Evolutionary conservation across 148 eudicot species (phyloP).

Genomic region (Diospyros kaki): DNA sequence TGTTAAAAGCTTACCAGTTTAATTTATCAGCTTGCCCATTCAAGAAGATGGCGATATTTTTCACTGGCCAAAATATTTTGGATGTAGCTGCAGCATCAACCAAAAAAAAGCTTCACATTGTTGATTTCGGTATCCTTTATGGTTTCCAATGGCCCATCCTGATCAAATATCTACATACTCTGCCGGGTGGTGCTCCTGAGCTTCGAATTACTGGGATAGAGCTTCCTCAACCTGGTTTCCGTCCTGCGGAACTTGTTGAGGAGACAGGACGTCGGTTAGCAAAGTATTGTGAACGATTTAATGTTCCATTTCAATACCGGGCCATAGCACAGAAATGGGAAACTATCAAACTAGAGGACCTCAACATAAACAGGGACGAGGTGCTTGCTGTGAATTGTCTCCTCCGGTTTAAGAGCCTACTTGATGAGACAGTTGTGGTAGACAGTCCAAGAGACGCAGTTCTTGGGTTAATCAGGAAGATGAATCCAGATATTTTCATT

Average conservation of each 20-base stretch:
- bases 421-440: conserved; percentile 35
- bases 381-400: conserved; percentile 31
- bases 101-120: conserved; percentile 25
- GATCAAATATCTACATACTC: conserved; percentile 22
- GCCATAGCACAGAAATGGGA: conserved; percentile 45
- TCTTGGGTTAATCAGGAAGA: conserved; percentile 29
- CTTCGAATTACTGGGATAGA: conserved; percentile 44
- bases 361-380: conserved; percentile 31
- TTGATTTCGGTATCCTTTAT: conserved; percentile 39
- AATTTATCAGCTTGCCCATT: conserved; percentile 31
- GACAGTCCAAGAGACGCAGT: conserved; percentile 39
- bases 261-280: conserved; percentile 40
- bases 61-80: conserved; percentile 21
- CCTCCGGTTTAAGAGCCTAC: conserved; percentile 22
- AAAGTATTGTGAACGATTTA: conserved; percentile 34
- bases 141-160: conserved; percentile 47
- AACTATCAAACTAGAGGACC: conserved; percentile 27
- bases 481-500: conserved; percentile 32
- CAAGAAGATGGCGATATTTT: conserved; percentile 25
- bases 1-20: conserved; percentile 38
- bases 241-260: conserved; percentile 38
- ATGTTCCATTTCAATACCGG: conserved; percentile 33
- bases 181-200: conserved; percentile 28
- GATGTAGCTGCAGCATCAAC: conserved; percentile 9
- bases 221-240: conserved; percentile 36